Evolutionary conservation across 257 asterid genomes (phyloP), one percentile per base, ranked within the genome.

Genomic region (Solanum habrochaites): DNA sequence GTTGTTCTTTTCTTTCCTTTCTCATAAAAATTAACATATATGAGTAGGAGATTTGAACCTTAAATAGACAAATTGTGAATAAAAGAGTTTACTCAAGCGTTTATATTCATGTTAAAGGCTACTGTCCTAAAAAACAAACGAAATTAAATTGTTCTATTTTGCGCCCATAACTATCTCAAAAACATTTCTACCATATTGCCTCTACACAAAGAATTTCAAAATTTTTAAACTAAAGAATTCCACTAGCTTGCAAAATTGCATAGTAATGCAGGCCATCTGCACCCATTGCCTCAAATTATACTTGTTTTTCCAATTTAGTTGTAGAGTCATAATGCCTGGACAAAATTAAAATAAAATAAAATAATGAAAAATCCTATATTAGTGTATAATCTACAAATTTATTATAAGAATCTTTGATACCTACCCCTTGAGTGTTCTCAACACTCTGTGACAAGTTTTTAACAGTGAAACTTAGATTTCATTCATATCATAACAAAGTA

Each of bases 71-170:
- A 39, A 42, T 15, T 40, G 1, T 14, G 9, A 42, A 81, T 40
- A 70, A 39, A 74, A 74, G 71, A 81, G 16, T 86, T 32, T 49
- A 93, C 95, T 89, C 66, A 95, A 45, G 52, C 1, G 16, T 45
- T 45, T 45, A 45, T 45, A 45, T 45, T 5, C 13, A 45, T 45
- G 18, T 45, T 45, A 4, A 45, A 12, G 12, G 6, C 2, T 12
- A 1, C 52, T 12, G 1, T 13, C 16, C 16, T 45, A 45, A 45
- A 45, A 45, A 12, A 6, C 52, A 45, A 12, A 45, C 2, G 6
- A 13, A 45, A 45, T 45, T 45, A 45, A 45, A 12, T 12, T 45
- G 16, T n/a, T n/a, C 52, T 45, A 45, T 16, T 4, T 45, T 45
- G n/a, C 16, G 1, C 52, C 52, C 52, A 45, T 16, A 45, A 45